Percentiles rank a stretch among this genome's conserved stretches.
phyloP scores from a whole-genome alignment of 2,329 filamentous ascomycete species.

The Orbilia quercus region DNA sequence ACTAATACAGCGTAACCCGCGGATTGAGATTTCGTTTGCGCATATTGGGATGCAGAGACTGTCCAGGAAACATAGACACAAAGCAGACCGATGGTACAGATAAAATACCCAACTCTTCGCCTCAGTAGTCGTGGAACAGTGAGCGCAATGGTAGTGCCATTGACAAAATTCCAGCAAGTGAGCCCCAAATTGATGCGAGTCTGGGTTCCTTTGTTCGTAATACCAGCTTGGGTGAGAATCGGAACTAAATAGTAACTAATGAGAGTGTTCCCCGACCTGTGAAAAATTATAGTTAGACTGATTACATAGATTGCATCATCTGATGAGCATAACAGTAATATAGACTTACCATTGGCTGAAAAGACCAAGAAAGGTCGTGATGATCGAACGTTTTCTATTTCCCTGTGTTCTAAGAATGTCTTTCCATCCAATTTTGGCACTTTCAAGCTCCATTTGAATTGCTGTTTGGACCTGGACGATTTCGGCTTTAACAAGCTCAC shows the following conservation, averaged over 20 bases:
- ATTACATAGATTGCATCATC: too few relatives aligned
- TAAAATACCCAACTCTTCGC: conserved; percentile 51
- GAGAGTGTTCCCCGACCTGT: conserved; percentile 65
- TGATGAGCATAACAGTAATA: too few relatives aligned
- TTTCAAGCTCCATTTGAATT: conserved; percentile 69
- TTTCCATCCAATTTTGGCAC: conserved; percentile 68
- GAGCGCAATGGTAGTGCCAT: conserved; percentile 63
- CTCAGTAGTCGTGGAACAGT: conserved; percentile 32
- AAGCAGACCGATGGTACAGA: conserved; percentile 63
- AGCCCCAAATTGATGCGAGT: conserved; percentile 65
- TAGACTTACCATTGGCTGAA: conserved; percentile 67
- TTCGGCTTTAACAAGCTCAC: conserved; percentile 70
- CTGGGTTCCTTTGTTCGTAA: conserved; percentile 64
- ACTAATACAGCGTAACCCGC: conserved; percentile 64
- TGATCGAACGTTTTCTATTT: conserved; percentile 67
- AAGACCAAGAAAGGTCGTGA: conserved; percentile 67
- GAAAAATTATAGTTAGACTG: background rate
- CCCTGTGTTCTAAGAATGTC: conserved; percentile 60
- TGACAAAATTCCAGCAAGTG: conserved; percentile 66
- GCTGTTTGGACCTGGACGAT: conserved; percentile 72
- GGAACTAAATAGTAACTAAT: conserved; percentile 67
- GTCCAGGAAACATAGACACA: conserved; percentile 64
- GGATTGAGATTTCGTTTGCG: conserved; percentile 61
- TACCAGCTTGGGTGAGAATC: conserved; percentile 66
- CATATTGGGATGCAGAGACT: conserved; percentile 63